Base-by-base conservation (phyloP, 2,329 filamentous ascomycete species). In the Colletotrichum limetticola region DNA sequence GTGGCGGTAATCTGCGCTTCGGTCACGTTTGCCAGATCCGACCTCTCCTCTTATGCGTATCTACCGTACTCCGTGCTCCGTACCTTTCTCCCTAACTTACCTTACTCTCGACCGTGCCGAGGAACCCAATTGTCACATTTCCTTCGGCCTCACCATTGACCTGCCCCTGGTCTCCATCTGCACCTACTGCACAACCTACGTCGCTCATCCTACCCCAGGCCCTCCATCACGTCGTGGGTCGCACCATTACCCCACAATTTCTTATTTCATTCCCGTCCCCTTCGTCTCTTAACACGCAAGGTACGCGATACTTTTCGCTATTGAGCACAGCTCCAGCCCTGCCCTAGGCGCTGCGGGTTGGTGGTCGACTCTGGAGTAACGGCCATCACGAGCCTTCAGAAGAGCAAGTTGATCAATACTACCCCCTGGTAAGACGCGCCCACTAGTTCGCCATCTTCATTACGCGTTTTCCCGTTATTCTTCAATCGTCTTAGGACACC, bases 351-450 rank as follows among this genome's bases (percentile, higher is more conserved):
- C 52, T 56, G n/a, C 56, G 35, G 49, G 60, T 59, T 65, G 60
- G 49, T 60, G 22, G 69, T 28, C 0, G 37, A 42, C 37, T 42
- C 37, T 42, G 61, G 61, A 70, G 59, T 61, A 52, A 49, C 66
- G 5, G 35, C 37, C 49, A 28, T 61, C 61, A 66, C 60, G 66
- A 73, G 66, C 56, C 61, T 57, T 22, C 19, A n/a, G 5, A 64
- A 46, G 55, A 53, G 32, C 61, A 55, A 65, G 61, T 70, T 61
- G 60, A 49, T 26, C 35, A 57, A 57, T 24, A 26, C 28, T 12
- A 35, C 28, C 66, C 66, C 67, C 71, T 58, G 71, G 71, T 73
- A 73, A 73, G 71, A 73, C 46, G 71, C 66, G 56, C 24, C 22
- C 56, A 57, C 26, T 56, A 57, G 66, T 57, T 60, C 37, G 35